phyloP scores from a whole-genome alignment of 148 eudicot species.

The Heliosperma pusillum region DNA sequence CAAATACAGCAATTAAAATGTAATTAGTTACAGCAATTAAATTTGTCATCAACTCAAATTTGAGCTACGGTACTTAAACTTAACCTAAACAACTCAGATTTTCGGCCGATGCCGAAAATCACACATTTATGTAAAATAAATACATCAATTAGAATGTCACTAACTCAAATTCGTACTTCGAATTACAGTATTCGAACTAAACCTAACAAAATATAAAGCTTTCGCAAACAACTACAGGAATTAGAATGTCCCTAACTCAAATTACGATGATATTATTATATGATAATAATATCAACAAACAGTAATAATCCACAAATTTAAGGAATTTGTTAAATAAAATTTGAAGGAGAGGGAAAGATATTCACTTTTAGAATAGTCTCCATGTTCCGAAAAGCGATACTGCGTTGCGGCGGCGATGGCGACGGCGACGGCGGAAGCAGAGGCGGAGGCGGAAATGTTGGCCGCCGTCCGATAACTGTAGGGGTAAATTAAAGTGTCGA shows the following conservation, averaged over 20 bases:
- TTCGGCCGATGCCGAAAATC: no score
- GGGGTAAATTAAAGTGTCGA: neutral
- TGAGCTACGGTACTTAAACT: neutral
- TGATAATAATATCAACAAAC: neutral
- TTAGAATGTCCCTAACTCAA: no score
- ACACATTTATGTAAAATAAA: neutral
- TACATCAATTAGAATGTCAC: neutral
- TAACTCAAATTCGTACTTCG: neutral
- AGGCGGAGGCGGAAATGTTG: neutral
- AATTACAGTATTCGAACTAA: neutral
- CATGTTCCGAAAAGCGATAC: constrained; percentile 14
- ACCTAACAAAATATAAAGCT: neutral
- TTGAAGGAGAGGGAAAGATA: neutral
- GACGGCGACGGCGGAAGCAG: neutral
- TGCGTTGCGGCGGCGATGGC: neutral
- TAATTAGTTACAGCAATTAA: no score
- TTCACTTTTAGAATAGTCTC: constrained; percentile 37
- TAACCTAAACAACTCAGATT: no score
- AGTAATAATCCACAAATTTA: neutral
- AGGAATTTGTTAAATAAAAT: no score
- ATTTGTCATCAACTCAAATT: neutral
- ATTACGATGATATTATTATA: neutral
- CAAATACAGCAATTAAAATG: neutral
- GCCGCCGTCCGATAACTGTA: neutral
- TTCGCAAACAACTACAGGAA: no score